A percentile compares a stretch with the other conserved stretches of the same genome.
Conservation (phyloP, 2,329 filamentous ascomycete species). For the Curvularia sp. region DNA sequence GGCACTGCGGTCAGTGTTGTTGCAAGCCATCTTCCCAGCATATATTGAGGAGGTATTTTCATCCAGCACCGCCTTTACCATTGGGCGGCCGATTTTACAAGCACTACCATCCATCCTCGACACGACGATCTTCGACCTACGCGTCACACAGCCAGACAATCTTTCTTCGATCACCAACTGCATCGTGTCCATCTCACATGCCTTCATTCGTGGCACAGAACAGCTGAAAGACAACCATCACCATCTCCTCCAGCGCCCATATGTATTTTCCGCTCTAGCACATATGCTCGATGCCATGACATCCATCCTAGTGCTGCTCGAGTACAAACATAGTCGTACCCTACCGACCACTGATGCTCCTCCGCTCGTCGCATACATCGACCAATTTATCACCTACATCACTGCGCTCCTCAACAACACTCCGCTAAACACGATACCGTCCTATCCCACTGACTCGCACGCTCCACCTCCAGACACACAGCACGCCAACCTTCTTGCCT, state of each 20-base stretch:
- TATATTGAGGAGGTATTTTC: conserved; percentile 61
- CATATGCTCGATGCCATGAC: conserved; percentile 53
- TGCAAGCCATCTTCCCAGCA: conserved; percentile 63
- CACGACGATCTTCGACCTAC: conserved; percentile 56
- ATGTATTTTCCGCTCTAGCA: conserved; percentile 49
- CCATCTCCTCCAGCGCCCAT: conserved; percentile 48
- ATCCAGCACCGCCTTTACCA: conserved; percentile 58
- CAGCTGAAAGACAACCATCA: conserved; percentile 46
- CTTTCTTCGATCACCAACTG: conserved; percentile 48
- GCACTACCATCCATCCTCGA: conserved; percentile 54
- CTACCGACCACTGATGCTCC: conserved; percentile 6
- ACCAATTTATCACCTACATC: conserved; percentile 49
- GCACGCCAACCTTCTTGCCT: conserved; percentile 29
- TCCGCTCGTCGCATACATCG: conserved; percentile 51
- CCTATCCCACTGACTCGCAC: conserved; percentile 23
- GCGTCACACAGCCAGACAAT: conserved; percentile 51
- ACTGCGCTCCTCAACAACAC: conserved; percentile 33
- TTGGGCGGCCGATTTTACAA: conserved; percentile 60
- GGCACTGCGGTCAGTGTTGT: conserved; percentile 59
- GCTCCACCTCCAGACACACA: background rate
- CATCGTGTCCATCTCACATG: conserved; percentile 50
- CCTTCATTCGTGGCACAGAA: conserved; percentile 48
- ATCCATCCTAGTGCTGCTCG: conserved; percentile 52
- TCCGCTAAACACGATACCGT: conserved; percentile 23
- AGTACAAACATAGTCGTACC: conserved; percentile 55